Base-by-base conservation (phyloP, 2,329 filamentous ascomycete genomes). In the Stylonectria norvegica region DNA sequence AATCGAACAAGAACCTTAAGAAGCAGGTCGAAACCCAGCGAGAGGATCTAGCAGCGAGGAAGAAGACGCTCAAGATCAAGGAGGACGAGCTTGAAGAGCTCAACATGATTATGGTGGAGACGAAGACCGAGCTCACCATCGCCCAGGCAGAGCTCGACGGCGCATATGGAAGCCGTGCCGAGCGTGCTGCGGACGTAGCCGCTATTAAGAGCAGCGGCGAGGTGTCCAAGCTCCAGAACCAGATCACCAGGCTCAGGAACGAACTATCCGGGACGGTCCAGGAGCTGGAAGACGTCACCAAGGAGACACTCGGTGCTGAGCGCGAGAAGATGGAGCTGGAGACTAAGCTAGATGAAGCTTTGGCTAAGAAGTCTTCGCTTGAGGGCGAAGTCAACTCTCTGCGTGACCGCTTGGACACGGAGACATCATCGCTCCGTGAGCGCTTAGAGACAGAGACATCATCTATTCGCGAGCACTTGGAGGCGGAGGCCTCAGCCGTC, bases 131-230 rank as follows among this genome's bases (percentile, higher is more conserved):
- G 53, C 67, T 79, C 43, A 79, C 77, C 32, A 72, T 81, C 52
- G 74, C 76, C 36, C 74, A 76, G 55, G 78, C 78, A 14, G 78
- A 82, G 60, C 70, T 82, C 20, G 78, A 82, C 48, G 76, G 76
- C 41, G 78, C 78, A 18, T 80, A 81, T 56, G 78, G 78, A 42
- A 72, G 73, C 42, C 72, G 77, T 43, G 71, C 75, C 42, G 71
- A 81, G 62, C 75, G 78, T 16, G 77, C 78, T 15, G 73, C 74
- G 10, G 76, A 80, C 49, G 72, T 73, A 15, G 78, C 78, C 1
- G 74, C 74, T 32, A 64, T 73, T 50, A 75, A 77, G 60, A 69
- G 63, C 40, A 66, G 65, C 41, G 59, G 53, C n/a, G 70, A 76
- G 55, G 62, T 70, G 30, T 51, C 62, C 39, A 68, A 70, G 51